Evolutionary conservation across 768 basidiomycete species (phyloP).

Genomic region (Nevesoporus exiguus): DNA sequence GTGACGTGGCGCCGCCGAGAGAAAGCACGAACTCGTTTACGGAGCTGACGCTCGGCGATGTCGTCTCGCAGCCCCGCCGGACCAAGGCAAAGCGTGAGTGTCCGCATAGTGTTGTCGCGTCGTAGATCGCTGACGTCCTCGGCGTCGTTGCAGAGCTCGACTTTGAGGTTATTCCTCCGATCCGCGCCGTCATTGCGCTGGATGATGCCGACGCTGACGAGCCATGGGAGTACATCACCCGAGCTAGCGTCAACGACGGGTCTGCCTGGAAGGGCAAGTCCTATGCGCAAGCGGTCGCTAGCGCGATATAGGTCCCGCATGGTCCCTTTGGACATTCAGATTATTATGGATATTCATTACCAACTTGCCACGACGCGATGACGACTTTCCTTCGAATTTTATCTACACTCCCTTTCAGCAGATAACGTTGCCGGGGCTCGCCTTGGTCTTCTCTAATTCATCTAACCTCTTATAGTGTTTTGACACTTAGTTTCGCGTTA

Average conservation of each 20-base stretch:
- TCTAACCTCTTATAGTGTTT: constrained; percentile 11
- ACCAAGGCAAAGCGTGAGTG: constrained; percentile 27
- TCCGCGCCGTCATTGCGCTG: constrained; percentile 32
- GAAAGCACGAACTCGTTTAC: constrained; percentile 9
- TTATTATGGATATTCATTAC: not conserved
- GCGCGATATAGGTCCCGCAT: constrained; percentile 17
- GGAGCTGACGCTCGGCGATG: constrained; percentile 26
- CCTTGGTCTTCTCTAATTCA: constrained; percentile 13
- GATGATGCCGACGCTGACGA: constrained; percentile 30
- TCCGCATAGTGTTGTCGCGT: not conserved
- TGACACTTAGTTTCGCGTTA: not conserved
- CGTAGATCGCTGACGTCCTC: not conserved
- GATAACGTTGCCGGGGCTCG: not conserved
- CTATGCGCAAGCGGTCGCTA: constrained; percentile 28
- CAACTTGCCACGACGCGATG: constrained; percentile 9
- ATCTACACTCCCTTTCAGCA: constrained; percentile 12
- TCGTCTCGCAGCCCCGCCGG: constrained; percentile 23
- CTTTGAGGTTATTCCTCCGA: constrained; percentile 30
- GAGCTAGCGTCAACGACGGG: constrained; percentile 26
- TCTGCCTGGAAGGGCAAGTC: constrained; percentile 31
- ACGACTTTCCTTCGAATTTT: constrained; percentile 18
- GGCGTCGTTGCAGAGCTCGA: constrained; percentile 16
- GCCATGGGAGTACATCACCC: constrained; percentile 32
- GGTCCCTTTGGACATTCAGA: not conserved
- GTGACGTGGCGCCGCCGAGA: constrained; percentile 5